These are phyloP conservation scores for Debaryomyces psychrophilus DNA, from an alignment of 1,139 yeast species.

Conservation along the genomic window DNA sequence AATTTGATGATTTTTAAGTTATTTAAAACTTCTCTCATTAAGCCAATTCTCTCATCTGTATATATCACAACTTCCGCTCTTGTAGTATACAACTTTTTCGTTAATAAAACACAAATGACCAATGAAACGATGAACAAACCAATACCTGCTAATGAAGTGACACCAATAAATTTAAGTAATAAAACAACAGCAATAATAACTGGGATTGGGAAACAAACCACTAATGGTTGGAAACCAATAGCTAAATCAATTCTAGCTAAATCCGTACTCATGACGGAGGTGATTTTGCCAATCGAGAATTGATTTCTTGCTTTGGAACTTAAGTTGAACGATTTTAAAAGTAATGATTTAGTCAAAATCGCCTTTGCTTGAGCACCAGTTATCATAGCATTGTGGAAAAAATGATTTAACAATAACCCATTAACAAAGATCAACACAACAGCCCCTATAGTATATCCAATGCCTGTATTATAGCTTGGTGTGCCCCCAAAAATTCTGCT, in stretches of 20 bases:
- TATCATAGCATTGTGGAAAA: conserved; percentile 48
- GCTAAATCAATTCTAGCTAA: conserved; percentile 51
- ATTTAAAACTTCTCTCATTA: conserved; percentile 48
- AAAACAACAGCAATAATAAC: conserved; percentile 44
- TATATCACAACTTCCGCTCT: conserved; percentile 44
- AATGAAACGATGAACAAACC: conserved; percentile 47
- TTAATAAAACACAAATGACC: conserved; percentile 39
- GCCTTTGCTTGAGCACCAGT: conserved; percentile 52
- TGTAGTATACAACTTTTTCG: conserved; percentile 38
- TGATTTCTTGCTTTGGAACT: conserved; percentile 36
- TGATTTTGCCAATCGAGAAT: conserved; percentile 45
- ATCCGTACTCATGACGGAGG: conserved; percentile 50
- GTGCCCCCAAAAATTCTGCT: conserved; percentile 40
- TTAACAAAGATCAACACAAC: conserved; percentile 43
- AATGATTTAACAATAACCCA: conserved; percentile 48
- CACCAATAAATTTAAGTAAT: conserved; percentile 41
- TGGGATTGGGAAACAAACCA: conserved; percentile 49
- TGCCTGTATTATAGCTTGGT: conserved; percentile 37
- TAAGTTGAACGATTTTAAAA: conserved; percentile 44
- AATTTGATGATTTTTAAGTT: conserved; percentile 49
- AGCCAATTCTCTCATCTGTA: conserved; percentile 46
- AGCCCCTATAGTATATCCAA: conserved; percentile 47
- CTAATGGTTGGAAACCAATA: conserved; percentile 49
- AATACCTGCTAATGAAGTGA: conserved; percentile 46
- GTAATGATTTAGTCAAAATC: conserved; percentile 42